Evolutionary conservation across 129 eudicot species (phyloP).

Genomic region (Tagetes patula): DNA sequence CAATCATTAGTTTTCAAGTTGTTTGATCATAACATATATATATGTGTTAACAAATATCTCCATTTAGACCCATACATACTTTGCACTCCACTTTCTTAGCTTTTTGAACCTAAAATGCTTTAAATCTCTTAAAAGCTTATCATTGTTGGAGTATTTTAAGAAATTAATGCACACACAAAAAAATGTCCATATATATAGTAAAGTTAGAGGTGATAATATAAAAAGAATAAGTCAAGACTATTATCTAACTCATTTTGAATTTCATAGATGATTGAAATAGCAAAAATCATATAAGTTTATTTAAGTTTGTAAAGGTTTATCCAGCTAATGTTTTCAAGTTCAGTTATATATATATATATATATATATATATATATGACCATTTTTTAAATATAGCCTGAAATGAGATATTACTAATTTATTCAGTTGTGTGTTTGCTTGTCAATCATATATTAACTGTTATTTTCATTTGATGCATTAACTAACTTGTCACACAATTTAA

Average conservation of each 20-base stretch:
- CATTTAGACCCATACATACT: constrained; percentile 17
- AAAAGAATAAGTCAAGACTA: background rate
- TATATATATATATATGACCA: no score
- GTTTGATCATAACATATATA: constrained; percentile 25
- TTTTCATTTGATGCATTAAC: background rate
- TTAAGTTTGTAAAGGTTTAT: background rate
- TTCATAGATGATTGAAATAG: background rate
- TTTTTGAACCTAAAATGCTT: constrained; percentile 14
- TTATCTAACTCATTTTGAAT: background rate
- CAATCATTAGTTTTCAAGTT: constrained; percentile 32
- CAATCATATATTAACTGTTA: background rate
- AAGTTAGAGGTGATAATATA: background rate
- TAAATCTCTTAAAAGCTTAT: background rate
- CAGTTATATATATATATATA: no score
- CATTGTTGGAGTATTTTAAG: background rate
- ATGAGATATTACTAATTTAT: background rate
- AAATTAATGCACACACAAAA: background rate
- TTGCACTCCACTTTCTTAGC: constrained; percentile 5
- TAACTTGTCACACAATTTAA: background rate
- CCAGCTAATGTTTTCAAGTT: background rate
- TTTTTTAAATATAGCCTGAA: background rate
- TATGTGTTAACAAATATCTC: constrained; percentile 13
- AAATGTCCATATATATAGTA: background rate
- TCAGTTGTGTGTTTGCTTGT: background rate
- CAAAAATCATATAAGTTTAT: background rate